phyloP scores from a whole-genome alignment of 1,284 basidiomycete species.

The Cryptococcus jaspeensis region DNA sequence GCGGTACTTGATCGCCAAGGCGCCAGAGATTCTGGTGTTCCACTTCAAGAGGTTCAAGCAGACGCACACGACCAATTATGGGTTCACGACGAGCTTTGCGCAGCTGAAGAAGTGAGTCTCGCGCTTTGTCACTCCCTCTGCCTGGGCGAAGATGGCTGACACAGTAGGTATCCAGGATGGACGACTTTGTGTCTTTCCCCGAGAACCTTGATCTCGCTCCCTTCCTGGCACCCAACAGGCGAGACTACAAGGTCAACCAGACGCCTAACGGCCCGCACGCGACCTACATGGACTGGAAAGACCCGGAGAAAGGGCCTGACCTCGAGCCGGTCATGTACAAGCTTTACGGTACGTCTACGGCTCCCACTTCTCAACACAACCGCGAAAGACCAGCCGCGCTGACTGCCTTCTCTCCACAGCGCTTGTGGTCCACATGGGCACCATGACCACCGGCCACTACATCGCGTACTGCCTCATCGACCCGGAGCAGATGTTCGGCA shows the following conservation, averaged over 20 bases:
- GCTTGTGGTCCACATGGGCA: conserved; percentile 84
- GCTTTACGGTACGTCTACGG: conserved; percentile 41
- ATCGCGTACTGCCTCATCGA: conserved; percentile 61
- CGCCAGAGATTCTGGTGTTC: conserved; percentile 84
- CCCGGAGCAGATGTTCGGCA: conserved; percentile 37
- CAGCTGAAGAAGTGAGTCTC: conserved; percentile 46
- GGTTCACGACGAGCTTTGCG: conserved; percentile 41
- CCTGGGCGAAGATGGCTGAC: too few relatives aligned
- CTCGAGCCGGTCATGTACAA: conserved; percentile 45
- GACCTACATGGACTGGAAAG: conserved; percentile 48
- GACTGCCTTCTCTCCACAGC: conserved; percentile 49
- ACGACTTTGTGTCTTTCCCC: conserved; percentile 82
- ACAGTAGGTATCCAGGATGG: too few relatives aligned
- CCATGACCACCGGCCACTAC: conserved; percentile 84
- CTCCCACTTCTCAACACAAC: not conserved
- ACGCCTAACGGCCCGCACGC: conserved; percentile 37
- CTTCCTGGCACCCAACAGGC: conserved; percentile 71
- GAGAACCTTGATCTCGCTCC: conserved; percentile 79
- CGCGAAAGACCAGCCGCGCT: too few relatives aligned
- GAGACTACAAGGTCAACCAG: conserved; percentile 46
- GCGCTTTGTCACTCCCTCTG: conserved; percentile 40
- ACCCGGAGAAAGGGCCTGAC: conserved; percentile 42
- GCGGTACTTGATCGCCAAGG: conserved; percentile 81
- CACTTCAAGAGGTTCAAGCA: conserved; percentile 94
- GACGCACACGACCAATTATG: conserved; percentile 40